Evolutionary conservation across 2,329 filamentous ascomycete genomes (phyloP).

Genomic region (Verticillium albo-atrum): DNA sequence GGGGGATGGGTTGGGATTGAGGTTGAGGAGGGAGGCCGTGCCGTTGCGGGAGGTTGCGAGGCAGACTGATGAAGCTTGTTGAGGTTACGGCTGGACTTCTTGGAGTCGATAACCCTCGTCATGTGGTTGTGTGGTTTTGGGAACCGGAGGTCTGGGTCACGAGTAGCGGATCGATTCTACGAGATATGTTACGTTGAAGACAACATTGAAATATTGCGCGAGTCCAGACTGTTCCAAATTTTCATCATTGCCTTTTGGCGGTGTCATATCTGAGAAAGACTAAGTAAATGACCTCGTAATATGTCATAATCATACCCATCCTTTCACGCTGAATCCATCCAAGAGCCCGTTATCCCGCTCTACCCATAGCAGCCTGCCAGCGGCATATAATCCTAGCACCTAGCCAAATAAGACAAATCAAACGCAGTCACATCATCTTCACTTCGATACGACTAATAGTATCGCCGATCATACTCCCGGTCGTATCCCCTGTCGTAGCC

Average conservation of each 20-base stretch:
- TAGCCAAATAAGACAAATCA: neutral
- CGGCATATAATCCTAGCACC: neutral
- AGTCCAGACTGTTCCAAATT: neutral
- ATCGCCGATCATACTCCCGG: neutral
- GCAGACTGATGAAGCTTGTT: neutral
- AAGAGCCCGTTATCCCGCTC: neutral
- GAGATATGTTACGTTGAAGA: too few relatives aligned
- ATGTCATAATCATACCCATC: neutral
- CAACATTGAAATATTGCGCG: too few relatives aligned
- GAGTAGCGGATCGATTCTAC: too few relatives aligned
- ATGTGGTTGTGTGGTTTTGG: too few relatives aligned
- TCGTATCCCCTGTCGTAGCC: neutral
- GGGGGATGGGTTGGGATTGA: neutral
- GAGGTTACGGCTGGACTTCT: neutral
- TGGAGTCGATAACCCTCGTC: neutral
- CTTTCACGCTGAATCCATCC: neutral
- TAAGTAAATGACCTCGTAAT: neutral
- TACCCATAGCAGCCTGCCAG: neutral
- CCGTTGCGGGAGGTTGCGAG: neutral
- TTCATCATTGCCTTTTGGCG: neutral
- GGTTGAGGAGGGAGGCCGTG: neutral
- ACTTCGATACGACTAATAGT: neutral
- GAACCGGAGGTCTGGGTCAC: too few relatives aligned
- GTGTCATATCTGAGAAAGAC: neutral
- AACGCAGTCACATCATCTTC: neutral